Percentiles rank a stretch among this genome's conserved stretches.
These are phyloP conservation scores for Lathyrus sativus DNA, from an alignment of 306 rosid genomes.

Conservation along the genomic window DNA sequence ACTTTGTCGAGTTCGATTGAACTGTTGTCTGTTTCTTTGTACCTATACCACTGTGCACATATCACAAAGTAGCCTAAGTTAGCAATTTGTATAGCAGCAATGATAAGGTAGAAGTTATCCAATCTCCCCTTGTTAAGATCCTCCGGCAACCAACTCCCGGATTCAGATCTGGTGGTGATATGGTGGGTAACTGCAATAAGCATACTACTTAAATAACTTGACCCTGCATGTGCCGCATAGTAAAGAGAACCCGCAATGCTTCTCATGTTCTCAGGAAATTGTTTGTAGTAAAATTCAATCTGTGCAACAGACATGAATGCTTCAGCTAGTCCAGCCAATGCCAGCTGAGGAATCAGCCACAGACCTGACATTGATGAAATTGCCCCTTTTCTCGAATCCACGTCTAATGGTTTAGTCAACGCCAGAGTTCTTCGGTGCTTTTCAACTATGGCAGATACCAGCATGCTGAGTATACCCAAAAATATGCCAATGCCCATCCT, in stretches of 20 bases:
- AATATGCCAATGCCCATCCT: slow-evolving; percentile 76
- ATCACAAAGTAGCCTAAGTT: slow-evolving; percentile 63
- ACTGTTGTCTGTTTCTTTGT: slow-evolving; percentile 48
- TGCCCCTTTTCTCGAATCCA: slow-evolving; percentile 61
- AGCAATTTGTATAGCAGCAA: slow-evolving; percentile 49
- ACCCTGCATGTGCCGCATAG: slow-evolving; percentile 60
- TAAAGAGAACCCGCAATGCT: slow-evolving; percentile 74
- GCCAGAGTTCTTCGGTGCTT: slow-evolving; percentile 56
- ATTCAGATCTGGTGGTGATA: slow-evolving; percentile 39
- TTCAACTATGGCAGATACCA: slow-evolving; percentile 66
- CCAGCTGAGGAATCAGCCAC: slow-evolving; percentile 81
- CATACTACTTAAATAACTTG: slow-evolving; percentile 64
- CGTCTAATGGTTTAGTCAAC: slow-evolving; percentile 53
- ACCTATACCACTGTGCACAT: slow-evolving; percentile 67
- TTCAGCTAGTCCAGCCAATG: slow-evolving; percentile 64
- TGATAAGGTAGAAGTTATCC: slow-evolving; percentile 63
- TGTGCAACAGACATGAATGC: slow-evolving; percentile 68
- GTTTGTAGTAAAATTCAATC: slow-evolving; percentile 86
- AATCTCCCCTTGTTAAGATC: slow-evolving; percentile 84
- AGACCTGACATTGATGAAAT: slow-evolving; percentile 80
- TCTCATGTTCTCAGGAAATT: slow-evolving; percentile 92
- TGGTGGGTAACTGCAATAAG: slow-evolving; percentile 54
- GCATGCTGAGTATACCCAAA: slow-evolving; percentile 52
- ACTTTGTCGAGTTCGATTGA: slow-evolving; percentile 41
- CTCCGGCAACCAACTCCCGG: slow-evolving; percentile 70